phyloP scores from a whole-genome alignment of 2,329 filamentous ascomycete genomes.

The Aspergillus fischeri region DNA sequence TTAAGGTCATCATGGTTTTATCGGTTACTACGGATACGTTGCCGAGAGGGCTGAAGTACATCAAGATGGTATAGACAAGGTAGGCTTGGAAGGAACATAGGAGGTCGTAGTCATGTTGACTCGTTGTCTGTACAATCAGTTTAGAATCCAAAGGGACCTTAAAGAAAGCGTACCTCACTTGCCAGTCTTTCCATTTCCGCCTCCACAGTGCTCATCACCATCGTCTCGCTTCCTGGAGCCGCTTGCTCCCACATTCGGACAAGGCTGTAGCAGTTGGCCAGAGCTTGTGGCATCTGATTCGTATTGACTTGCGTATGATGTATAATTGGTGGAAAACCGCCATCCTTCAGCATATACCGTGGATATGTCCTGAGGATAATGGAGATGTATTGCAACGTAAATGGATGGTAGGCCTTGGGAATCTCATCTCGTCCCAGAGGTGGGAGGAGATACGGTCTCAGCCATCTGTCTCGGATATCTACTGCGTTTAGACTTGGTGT shows the following conservation, averaged over 20 bases:
- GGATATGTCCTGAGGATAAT: conserved; percentile 24
- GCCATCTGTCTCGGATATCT: conserved; percentile 27
- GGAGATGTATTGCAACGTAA: conserved; percentile 22
- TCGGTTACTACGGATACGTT: conserved; percentile 32
- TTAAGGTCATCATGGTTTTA: conserved; percentile 47
- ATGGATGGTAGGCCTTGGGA: conserved; percentile 18
- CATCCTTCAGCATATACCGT: conserved; percentile 13
- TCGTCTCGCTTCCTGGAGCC: conserved; percentile 22
- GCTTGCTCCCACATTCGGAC: conserved; percentile 26
- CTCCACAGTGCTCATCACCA: conserved; percentile 18
- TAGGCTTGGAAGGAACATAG: conserved; percentile 52
- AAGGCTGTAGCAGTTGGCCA: conserved; percentile 26
- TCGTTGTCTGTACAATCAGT: neutral
- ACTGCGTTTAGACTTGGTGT: conserved; percentile 15
- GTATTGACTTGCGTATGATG: conserved; percentile 17
- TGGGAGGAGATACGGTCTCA: conserved; percentile 20
- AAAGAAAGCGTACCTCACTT: conserved; percentile 9
- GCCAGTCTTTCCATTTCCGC: conserved; percentile 23
- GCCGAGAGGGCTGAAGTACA: conserved; percentile 41
- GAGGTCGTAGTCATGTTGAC: conserved; percentile 22
- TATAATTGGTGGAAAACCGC: conserved; percentile 21
- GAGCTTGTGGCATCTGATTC: conserved; percentile 6
- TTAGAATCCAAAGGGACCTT: neutral
- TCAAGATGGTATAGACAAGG: conserved; percentile 49
- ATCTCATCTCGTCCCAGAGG: conserved; percentile 13